Evolutionary conservation across 2,329 filamentous ascomycete species (phyloP).

Genomic region (Aspergillus pseudoviridinutans): DNA sequence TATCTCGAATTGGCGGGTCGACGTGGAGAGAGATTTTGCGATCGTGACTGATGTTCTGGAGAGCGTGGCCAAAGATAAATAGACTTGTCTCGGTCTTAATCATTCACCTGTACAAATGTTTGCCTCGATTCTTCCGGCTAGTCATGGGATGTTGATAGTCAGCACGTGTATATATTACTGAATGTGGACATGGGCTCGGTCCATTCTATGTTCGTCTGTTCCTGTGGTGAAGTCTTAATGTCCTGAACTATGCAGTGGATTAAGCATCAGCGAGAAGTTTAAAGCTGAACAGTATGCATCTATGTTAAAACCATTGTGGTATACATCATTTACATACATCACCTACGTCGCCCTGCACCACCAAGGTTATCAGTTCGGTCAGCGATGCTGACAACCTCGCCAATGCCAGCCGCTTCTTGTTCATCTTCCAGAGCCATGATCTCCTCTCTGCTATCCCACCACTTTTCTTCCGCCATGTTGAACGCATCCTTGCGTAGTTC

Average conservation of each 20-base stretch:
- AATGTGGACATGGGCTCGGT: background rate
- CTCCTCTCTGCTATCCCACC: slow-evolving; percentile 98
- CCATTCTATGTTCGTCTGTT: background rate
- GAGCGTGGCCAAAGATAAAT: slow-evolving; percentile 36
- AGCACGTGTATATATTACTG: background rate
- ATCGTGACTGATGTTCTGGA: slow-evolving; percentile 63
- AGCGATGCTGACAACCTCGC: slow-evolving; percentile 84
- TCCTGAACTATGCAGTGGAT: background rate
- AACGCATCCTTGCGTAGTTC: slow-evolving; percentile 91
- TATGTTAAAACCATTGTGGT: background rate
- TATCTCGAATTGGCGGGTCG: slow-evolving; percentile 77
- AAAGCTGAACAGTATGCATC: background rate
- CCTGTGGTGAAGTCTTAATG: background rate
- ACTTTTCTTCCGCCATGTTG: slow-evolving; percentile 88
- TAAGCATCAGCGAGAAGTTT: background rate
- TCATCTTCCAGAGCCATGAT: slow-evolving; percentile 89
- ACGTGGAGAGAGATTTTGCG: slow-evolving; percentile 62
- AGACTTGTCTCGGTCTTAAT: background rate
- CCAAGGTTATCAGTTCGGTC: slow-evolving; percentile 60
- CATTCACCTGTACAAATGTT: background rate
- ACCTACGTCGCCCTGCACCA: slow-evolving; percentile 43
- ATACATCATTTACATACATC: slow-evolving; percentile 5
- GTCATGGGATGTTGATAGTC: background rate
- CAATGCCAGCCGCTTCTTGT: slow-evolving; percentile 91
- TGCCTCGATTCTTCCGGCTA: no score